phyloP scores from a whole-genome alignment of 2,329 filamentous ascomycete species.

The Triangularia verruculosa region DNA sequence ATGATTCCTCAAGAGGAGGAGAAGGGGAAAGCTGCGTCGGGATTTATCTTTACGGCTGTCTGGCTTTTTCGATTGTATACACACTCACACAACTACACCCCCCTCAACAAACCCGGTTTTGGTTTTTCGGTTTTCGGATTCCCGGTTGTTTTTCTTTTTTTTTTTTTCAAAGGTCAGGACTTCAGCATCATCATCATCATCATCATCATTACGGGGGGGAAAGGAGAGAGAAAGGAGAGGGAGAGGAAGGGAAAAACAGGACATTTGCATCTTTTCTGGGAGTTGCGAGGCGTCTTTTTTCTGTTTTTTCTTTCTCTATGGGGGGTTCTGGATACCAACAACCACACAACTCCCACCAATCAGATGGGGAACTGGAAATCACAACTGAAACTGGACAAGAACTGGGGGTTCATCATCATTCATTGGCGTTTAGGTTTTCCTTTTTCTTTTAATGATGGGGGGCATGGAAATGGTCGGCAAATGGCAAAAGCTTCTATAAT shows the following conservation, averaged over 20 bases:
- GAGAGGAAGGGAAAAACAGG: background rate
- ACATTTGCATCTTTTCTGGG: background rate
- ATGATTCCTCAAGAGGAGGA: background rate
- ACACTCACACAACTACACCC: background rate
- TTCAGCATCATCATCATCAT: background rate
- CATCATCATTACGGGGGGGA: too few relatives aligned
- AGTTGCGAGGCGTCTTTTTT: background rate
- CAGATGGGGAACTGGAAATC: background rate
- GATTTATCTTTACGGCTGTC: background rate
- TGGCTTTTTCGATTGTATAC: background rate
- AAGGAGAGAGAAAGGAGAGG: background rate
- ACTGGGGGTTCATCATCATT: background rate
- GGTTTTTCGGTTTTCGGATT: background rate
- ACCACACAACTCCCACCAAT: background rate
- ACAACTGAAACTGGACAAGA: background rate
- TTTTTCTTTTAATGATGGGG: background rate
- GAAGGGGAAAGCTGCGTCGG: background rate
- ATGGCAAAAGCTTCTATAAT: background rate
- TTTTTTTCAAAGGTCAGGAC: slow-evolving; percentile 1
- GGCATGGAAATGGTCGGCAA: background rate
- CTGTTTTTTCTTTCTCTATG: too few relatives aligned
- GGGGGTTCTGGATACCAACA: background rate
- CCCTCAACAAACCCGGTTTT: background rate
- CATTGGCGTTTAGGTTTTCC: background rate
- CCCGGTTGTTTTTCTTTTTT: background rate